Percentiles rank a stretch among this genome's conserved stretches.
phyloP scores from a whole-genome alignment of 164 flowering plant species.

The Annona cherimola region DNA sequence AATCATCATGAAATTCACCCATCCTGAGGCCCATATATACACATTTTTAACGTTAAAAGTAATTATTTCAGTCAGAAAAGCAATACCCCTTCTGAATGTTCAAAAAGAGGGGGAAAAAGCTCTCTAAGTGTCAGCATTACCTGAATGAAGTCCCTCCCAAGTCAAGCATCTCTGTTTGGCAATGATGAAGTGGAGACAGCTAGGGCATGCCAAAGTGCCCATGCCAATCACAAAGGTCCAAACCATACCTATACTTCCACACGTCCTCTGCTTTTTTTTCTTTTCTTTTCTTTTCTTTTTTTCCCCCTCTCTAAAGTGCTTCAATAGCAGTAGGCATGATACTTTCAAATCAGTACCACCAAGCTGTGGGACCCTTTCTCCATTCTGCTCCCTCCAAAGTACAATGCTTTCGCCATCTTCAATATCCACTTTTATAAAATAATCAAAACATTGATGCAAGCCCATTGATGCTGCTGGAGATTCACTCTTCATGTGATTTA shows the following conservation, averaged over 20 bases:
- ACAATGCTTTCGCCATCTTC: not conserved
- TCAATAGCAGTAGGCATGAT: not conserved
- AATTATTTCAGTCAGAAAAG: not conserved
- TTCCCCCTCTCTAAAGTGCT: not conserved
- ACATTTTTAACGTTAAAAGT: too few relatives aligned
- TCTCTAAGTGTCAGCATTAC: not conserved
- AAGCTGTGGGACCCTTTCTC: slow-evolving; percentile 5
- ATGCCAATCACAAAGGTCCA: slow-evolving; percentile 3
- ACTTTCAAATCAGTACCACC: not conserved
- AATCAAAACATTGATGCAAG: not conserved
- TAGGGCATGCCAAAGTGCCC: slow-evolving; percentile 1
- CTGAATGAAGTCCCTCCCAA: slow-evolving; percentile 6
- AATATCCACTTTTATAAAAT: not conserved
- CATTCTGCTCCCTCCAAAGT: slow-evolving; percentile 3
- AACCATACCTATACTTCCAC: not conserved
- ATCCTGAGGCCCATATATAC: not conserved
- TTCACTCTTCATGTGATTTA: not conserved
- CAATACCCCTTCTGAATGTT: not conserved
- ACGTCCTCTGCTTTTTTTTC: slow-evolving; percentile 3
- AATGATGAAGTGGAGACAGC: not conserved
- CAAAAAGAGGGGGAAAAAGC: not conserved
- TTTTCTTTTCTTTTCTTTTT: not conserved
- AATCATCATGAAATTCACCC: not conserved
- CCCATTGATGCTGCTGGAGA: not conserved
- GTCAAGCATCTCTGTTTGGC: not conserved